These are phyloP conservation scores for Tylopilus plumbeoviolaceoides DNA, from an alignment of 768 basidiomycete genomes.

Conservation along the genomic window DNA sequence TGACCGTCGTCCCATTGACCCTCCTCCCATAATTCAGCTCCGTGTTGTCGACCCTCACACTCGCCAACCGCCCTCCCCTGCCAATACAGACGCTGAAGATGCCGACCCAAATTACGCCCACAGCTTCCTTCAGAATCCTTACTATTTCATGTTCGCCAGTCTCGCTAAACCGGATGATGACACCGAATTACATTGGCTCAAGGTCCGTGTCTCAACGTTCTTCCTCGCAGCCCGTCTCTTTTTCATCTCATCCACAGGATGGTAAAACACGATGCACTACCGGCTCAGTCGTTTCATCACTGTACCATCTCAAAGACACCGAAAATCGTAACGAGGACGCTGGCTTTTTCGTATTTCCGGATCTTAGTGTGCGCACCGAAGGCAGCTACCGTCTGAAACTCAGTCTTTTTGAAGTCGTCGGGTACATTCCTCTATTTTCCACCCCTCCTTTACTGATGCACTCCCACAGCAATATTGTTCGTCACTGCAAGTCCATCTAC, in stretches of 20 bases:
- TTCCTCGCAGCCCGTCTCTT: not conserved
- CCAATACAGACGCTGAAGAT: constrained; percentile 31
- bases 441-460: constrained; percentile 1
- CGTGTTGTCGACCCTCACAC: constrained; percentile 69
- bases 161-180: constrained; percentile 88
- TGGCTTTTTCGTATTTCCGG: constrained; percentile 96
- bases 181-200: constrained; percentile 82
- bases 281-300: constrained; percentile 82
- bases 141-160: constrained; percentile 94
- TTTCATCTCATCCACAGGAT: constrained; percentile 46
- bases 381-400: constrained; percentile 76
- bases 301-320: constrained; percentile 85
- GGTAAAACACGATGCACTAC: constrained; percentile 90
- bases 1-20: constrained; percentile 95
- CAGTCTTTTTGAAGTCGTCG: constrained; percentile 85
- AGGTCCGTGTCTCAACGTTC: constrained; percentile 39
- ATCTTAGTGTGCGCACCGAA: constrained; percentile 88
- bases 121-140: constrained; percentile 82
- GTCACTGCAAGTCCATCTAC: constrained; percentile 87
- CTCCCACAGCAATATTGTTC: constrained; percentile 65
- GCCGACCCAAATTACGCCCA: constrained; percentile 43
- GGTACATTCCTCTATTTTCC: constrained; percentile 47
- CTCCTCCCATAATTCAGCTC: constrained; percentile 94
- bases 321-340: constrained; percentile 65
- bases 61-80: constrained; percentile 27